phyloP scores from a whole-genome alignment of 2,329 filamentous ascomycete species.

The Mycosphaerelloides madeirae region DNA sequence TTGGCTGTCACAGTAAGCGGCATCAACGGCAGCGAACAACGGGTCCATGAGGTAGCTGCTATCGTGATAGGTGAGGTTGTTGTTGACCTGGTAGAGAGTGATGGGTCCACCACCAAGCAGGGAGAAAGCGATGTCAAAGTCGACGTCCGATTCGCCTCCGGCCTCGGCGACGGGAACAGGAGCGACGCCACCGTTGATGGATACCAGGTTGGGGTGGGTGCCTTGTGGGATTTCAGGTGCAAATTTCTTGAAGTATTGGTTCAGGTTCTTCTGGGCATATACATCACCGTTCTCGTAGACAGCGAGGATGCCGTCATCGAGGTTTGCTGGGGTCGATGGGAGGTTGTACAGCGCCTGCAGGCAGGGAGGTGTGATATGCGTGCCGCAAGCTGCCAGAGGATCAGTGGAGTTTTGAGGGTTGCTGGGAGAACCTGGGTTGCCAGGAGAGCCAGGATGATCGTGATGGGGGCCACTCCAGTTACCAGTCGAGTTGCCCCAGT shows the following conservation, averaged over 20 bases:
- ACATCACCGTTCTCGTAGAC: constrained; percentile 47
- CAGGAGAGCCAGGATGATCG: too few species aligned
- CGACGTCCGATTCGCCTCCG: constrained; percentile 51
- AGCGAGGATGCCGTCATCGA: constrained; percentile 33
- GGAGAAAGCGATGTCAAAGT: constrained; percentile 43
- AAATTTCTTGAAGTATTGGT: constrained; percentile 29
- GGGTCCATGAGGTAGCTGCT: constrained; percentile 32
- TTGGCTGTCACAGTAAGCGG: constrained; percentile 30
- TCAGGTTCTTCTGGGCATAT: constrained; percentile 37
- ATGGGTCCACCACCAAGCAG: constrained; percentile 51
- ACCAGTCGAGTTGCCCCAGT: too few species aligned
- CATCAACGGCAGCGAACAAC: constrained; percentile 44
- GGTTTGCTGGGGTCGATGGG: constrained; percentile 13
- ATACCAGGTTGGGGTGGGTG: constrained; percentile 28
- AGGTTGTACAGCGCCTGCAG: constrained; percentile 32
- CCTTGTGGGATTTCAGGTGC: constrained; percentile 23
- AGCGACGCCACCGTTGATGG: constrained; percentile 34
- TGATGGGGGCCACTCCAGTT: background rate
- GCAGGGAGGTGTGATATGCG: constrained; percentile 53
- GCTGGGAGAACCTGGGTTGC: too few species aligned
- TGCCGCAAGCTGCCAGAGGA: constrained; percentile 43
- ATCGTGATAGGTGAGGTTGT: constrained; percentile 40
- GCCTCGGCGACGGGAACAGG: constrained; percentile 2
- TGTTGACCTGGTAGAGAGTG: constrained; percentile 45
- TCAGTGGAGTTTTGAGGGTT: too few species aligned